phyloP scores from a whole-genome alignment of 805 yeast genomes.

The Saccharomycopsis vini region DNA sequence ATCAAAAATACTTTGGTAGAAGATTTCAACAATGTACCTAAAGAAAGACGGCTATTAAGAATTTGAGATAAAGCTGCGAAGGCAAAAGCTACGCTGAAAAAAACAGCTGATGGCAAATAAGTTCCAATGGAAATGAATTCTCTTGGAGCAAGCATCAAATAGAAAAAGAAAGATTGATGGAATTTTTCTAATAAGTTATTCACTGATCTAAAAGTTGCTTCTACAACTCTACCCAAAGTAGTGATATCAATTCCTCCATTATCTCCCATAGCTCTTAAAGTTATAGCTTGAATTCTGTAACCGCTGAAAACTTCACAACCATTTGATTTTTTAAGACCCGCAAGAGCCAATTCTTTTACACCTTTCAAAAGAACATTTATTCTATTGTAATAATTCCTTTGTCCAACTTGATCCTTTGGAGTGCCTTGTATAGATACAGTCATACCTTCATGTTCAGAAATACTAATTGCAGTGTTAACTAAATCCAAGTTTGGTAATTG shows the following conservation, averaged over 20 bases:
- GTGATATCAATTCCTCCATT: constrained; percentile 68
- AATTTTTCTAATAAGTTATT: constrained; percentile 90
- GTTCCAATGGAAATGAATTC: constrained; percentile 89
- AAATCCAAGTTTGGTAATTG: constrained; percentile 91
- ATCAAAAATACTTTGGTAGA: constrained; percentile 26
- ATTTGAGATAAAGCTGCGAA: constrained; percentile 54
- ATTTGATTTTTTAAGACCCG: constrained; percentile 56
- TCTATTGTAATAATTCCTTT: constrained; percentile 45
- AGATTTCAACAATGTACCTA: constrained; percentile 23
- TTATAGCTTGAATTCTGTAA: constrained; percentile 89
- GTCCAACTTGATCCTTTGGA: constrained; percentile 36
- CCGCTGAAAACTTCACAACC: constrained; percentile 94
- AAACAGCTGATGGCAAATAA: constrained; percentile 77
- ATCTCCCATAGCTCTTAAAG: constrained; percentile 60
- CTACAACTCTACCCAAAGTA: constrained; percentile 83
- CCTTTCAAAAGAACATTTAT: constrained; percentile 54
- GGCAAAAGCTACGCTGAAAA: constrained; percentile 60
- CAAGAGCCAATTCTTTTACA: constrained; percentile 53
- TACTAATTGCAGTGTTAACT: constrained; percentile 68
- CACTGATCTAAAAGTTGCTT: constrained; percentile 78
- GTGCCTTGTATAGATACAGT: constrained; percentile 58
- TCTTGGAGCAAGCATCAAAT: constrained; percentile 68
- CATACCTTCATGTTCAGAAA: constrained; percentile 70
- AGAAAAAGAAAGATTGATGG: constrained; percentile 94
- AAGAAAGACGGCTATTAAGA: constrained; percentile 35